These are phyloP conservation scores for Leccinum huronense DNA, from an alignment of 1,284 basidiomycete species.

Conservation along the genomic window DNA sequence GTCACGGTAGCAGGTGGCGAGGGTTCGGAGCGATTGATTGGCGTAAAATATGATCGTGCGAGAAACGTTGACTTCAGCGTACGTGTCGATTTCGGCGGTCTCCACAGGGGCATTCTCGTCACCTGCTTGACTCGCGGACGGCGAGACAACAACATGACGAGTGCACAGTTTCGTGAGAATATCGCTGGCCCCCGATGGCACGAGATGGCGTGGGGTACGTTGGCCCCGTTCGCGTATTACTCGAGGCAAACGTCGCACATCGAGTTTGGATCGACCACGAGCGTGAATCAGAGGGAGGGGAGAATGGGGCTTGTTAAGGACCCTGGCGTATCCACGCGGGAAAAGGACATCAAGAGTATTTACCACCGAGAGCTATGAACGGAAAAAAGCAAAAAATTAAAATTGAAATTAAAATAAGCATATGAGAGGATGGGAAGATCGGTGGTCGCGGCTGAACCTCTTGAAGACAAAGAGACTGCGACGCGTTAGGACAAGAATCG, in stretches of 20 bases:
- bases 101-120: constrained; percentile 47
- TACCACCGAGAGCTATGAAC: too few species aligned
- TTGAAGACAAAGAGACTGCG: constrained; percentile 69
- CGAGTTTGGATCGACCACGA: constrained; percentile 45
- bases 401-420: too few species aligned
- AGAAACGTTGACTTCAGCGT: constrained; percentile 75
- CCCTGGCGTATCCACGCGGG: too few species aligned
- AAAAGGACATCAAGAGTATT: too few species aligned
- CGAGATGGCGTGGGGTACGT: constrained; percentile 41
- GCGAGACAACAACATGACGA: constrained; percentile 67
- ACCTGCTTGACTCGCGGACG: constrained; percentile 33
- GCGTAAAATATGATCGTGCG: constrained; percentile 96
- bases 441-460: constrained; percentile 81
- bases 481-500: constrained; percentile 10
- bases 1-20: constrained; percentile 91
- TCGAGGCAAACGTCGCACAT: constrained; percentile 52
- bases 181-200: constrained; percentile 79
- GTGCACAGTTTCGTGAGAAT: constrained; percentile 80
- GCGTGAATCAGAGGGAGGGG: constrained; percentile 35
- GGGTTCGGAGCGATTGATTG: constrained; percentile 91
- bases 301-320: too few species aligned
- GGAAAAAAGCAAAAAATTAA: constrained; percentile 39
- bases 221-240: constrained; percentile 37
- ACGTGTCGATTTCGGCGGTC: constrained; percentile 58
- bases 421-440: constrained; percentile 72